Percentiles rank a stretch among this genome's conserved stretches.
Evolutionary conservation across 306 rosid species (phyloP).

Genomic region (Gillenia trifoliata): DNA sequence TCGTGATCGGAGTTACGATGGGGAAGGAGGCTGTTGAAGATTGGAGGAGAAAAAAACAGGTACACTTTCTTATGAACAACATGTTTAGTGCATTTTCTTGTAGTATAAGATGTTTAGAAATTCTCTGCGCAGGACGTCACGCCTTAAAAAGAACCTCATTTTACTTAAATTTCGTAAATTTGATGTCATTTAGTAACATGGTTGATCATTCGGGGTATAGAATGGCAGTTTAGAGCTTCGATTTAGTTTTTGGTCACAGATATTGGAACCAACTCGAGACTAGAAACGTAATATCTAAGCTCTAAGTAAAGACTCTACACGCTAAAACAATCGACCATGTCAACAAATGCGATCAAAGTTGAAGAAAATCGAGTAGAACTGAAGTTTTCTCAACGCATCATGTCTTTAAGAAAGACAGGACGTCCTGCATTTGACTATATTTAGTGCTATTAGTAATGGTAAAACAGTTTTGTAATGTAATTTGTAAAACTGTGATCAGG

Average conservation of each 20-base stretch:
- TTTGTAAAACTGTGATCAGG: constrained; percentile 45
- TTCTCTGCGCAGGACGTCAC: too few relatives aligned
- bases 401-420: not conserved
- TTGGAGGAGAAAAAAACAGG: constrained; percentile 83
- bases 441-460: constrained; percentile 4
- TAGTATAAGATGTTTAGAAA: not conserved
- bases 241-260: not conserved
- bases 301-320: too few relatives aligned
- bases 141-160: not conserved
- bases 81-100: not conserved
- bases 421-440: not conserved
- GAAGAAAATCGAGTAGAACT: not conserved
- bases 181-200: not conserved
- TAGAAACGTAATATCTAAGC: too few relatives aligned
- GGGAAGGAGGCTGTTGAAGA: constrained; percentile 82
- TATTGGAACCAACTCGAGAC: not conserved
- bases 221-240: not conserved
- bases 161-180: not conserved
- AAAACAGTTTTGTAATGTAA: constrained; percentile 20
- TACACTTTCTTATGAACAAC: constrained; percentile 17
- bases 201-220: too few relatives aligned
- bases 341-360: not conserved
- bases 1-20: constrained; percentile 89
- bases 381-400: not conserved
- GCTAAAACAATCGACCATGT: not conserved